Base-by-base conservation (phyloP, 495 filamentous ascomycete genomes). In the Daldinia concentrica region DNA sequence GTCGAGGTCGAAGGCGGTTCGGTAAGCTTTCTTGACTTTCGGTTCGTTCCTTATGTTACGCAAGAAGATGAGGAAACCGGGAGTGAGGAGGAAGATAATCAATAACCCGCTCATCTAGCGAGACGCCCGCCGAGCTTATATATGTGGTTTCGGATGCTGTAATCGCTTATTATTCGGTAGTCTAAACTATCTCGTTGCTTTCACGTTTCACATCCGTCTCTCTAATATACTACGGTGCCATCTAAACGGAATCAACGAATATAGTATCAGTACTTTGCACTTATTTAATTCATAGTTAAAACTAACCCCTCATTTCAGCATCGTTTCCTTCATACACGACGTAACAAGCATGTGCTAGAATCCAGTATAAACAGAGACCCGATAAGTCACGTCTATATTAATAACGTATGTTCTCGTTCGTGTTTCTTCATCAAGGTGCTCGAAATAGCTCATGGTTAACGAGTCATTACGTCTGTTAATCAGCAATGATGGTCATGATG, bases 1-100 rank as follows among this genome's bases (percentile, higher is more conserved):
- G 90, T 99, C 36, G 93, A 97, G 77, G 80, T 91, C 14, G 88
- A 90, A 64, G 87, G 87, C 60, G 81, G 74, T 17, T 29, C 62
- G 4, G 65, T 71, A 14, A 76, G 81, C 60, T 86, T 84, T 66
- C 77, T 86, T 50, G 83, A 85, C 68, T 86, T 86, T 71, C 77
- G 81, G 29, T 84, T 86, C 74, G 81, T 86, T 58, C 83, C 83
- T 37, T 86, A 83, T 64, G 79, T 80, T 45, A 74, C 72, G 3
- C 74, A 79, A 15, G 74, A 77, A 58, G 74, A 77, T 19, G 76
- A 79, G 5, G 79, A 82, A 26, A 72, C 79, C 6, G 83, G 80
- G 17, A 78, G 78, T 8, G 82, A 82, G 6, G 74, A 74, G 6
- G 78, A 68, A 17, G 76, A 70, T 5, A 72, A 70, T 51, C 64